Evolutionary conservation across 2,329 filamentous ascomycete genomes (phyloP), one percentile per base, ranked within the genome.

Genomic region (Orbilia blumenaviensis): DNA sequence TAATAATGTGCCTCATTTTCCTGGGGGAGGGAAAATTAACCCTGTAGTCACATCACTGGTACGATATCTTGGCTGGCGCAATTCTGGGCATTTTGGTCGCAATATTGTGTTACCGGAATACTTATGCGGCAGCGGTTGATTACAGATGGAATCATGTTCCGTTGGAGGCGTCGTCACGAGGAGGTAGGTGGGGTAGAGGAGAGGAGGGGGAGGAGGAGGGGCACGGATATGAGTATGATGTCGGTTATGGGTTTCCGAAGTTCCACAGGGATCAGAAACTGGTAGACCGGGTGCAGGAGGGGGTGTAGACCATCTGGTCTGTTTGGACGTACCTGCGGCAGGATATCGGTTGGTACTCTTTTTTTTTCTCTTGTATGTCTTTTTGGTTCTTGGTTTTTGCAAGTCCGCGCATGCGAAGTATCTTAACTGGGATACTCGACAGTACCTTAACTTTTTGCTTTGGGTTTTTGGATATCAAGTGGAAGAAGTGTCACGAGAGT

Each of bases 41-140:
- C 68, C 60, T 66, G 68, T 32, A 64, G 69, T 74, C 52, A 46
- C 69, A 74, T 54, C 48, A 74, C 60, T 66, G 42, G 56, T 54
- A 56, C 21, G 66, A 63, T 25, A 63, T 62, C 23, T 36, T 63
- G 34, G 52, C 61, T 66, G 61, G 69, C 36, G 69, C 60, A 29
- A 62, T 74, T 46, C 36, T 66, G 23, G 62, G 61, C 32, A 58
- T 25, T 42, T 46, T 52, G 41, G 44, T 74, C 52, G 69, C 69
- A 61, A 66, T 66, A 48, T 41, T 56, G 34, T 63, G 56, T 36
- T 71, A 44, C 44, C 14, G 46, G 34, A 62, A 71, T 58, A 8
- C 56, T 3, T 71, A 71, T 62, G 66, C 66, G 44, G 56, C 56
- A 10, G 25, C 56, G 8, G 32, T 71, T 36, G 38, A 62, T 42